Percentiles rank a stretch among this genome's conserved stretches.
phyloP scores from a whole-genome alignment of 768 basidiomycete species.

The Omphalotus guepiniiformis region DNA sequence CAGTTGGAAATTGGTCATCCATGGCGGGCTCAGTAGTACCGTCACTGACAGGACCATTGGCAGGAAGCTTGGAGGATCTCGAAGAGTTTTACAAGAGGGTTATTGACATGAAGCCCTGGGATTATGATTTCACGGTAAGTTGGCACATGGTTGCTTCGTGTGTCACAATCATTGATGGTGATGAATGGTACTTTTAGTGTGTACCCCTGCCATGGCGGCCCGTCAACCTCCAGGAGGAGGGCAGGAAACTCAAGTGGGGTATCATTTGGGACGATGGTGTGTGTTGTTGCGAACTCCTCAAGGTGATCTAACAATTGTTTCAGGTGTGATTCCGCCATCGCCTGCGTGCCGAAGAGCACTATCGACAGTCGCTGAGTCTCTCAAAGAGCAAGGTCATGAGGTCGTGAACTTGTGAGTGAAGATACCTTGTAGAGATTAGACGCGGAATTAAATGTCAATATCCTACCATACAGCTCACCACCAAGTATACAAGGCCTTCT shows the following conservation, averaged over 20 bases:
- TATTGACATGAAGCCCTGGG: conserved; percentile 59
- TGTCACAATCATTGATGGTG: conserved; percentile 25
- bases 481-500: conserved; percentile 50
- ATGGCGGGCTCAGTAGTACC: conserved; percentile 57
- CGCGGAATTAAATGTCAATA: conserved; percentile 9
- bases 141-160: conserved; percentile 18
- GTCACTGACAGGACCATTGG: conserved; percentile 55
- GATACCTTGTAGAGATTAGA: neutral
- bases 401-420: conserved; percentile 54
- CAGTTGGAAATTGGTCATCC: conserved; percentile 40
- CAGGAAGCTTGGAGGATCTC: conserved; percentile 56
- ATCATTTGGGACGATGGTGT: conserved; percentile 62
- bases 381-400: conserved; percentile 58
- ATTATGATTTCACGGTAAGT: conserved; percentile 60
- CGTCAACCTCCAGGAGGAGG: conserved; percentile 43
- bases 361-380: conserved; percentile 43
- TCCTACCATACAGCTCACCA: conserved; percentile 24
- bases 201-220: conserved; percentile 46
- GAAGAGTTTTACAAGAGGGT: conserved; percentile 64
- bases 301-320: neutral
- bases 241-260: conserved; percentile 56
- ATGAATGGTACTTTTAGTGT: conserved; percentile 36
- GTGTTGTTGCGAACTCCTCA: conserved; percentile 11
- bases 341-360: conserved; percentile 63
- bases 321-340: conserved; percentile 56